A percentile compares a stretch with the other conserved stretches of the same genome.
Conservation (phyloP, 495 filamentous ascomycete species). For the Penicillium antarcticum region DNA sequence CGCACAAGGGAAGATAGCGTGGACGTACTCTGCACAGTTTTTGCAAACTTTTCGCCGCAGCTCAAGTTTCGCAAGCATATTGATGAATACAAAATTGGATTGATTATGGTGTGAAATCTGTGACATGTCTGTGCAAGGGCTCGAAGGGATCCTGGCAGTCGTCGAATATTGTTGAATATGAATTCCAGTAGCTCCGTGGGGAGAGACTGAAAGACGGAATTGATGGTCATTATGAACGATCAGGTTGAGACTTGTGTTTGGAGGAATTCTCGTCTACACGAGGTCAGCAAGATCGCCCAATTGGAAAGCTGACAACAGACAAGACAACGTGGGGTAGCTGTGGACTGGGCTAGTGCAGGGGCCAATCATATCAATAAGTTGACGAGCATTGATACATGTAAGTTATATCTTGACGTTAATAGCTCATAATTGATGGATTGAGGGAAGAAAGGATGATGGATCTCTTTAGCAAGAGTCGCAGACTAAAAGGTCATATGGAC, state of each 20-base stretch:
- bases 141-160: not conserved
- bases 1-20: not conserved
- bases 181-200: not conserved
- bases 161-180: not conserved
- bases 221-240: no score
- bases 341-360: no score
- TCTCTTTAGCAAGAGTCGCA: no score
- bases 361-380: no score
- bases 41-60: not conserved
- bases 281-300: no score
- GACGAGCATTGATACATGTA: no score
- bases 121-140: not conserved
- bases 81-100: not conserved
- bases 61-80: not conserved
- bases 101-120: not conserved
- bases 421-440: no score
- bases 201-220: not conserved
- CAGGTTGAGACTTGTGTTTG: not conserved
- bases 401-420: no score
- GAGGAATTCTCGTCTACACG: not conserved
- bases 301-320: no score
- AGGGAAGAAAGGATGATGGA: no score
- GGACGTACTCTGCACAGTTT: not conserved
- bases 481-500: no score
- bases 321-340: no score